Conservation (phyloP, 176 grass and related monocot genomes). For the Eleusine indica region DNA sequence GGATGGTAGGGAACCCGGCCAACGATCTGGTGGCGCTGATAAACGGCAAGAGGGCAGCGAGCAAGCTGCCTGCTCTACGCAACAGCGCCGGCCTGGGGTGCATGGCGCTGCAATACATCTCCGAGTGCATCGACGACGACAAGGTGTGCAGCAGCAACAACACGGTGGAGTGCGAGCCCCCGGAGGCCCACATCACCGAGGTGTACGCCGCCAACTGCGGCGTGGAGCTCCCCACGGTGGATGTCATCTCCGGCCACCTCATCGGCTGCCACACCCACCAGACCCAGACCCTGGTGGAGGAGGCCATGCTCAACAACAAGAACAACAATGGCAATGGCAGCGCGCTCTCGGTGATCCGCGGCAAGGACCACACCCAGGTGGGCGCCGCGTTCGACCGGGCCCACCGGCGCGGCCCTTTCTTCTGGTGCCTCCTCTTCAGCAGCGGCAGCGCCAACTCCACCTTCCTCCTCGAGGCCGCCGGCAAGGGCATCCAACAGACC, state of each 20-base stretch:
- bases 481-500: slow-evolving; percentile 65
- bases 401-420: slow-evolving; percentile 62
- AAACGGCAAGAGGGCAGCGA: slow-evolving; percentile 69
- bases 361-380: slow-evolving; percentile 72
- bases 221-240: slow-evolving; percentile 86
- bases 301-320: slow-evolving; percentile 41
- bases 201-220: slow-evolving; percentile 93
- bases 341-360: slow-evolving; percentile 43
- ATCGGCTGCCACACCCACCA: slow-evolving; percentile 46
- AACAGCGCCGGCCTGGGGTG: slow-evolving; percentile 76
- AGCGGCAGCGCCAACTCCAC: slow-evolving; percentile 61
- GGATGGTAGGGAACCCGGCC: slow-evolving; percentile 64
- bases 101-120: slow-evolving; percentile 87
- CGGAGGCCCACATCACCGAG: slow-evolving; percentile 79
- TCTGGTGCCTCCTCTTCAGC: slow-evolving; percentile 91
- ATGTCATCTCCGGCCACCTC: slow-evolving; percentile 58
- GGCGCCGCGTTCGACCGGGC: slow-evolving; percentile 63
- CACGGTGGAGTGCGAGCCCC: slow-evolving; percentile 57
- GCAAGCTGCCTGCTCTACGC: slow-evolving; percentile 56
- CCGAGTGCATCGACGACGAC: slow-evolving; percentile 49
- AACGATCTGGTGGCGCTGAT: slow-evolving; percentile 67
- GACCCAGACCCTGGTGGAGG: slow-evolving; percentile 35
- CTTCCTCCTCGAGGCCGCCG: slow-evolving; percentile 73
- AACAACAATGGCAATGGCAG: background rate
- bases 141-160: slow-evolving; percentile 43